Percentiles rank a stretch among this genome's conserved stretches.
These are phyloP conservation scores for Neonectria sp. DNA, from an alignment of 2,329 filamentous ascomycete genomes.

Conservation along the genomic window DNA sequence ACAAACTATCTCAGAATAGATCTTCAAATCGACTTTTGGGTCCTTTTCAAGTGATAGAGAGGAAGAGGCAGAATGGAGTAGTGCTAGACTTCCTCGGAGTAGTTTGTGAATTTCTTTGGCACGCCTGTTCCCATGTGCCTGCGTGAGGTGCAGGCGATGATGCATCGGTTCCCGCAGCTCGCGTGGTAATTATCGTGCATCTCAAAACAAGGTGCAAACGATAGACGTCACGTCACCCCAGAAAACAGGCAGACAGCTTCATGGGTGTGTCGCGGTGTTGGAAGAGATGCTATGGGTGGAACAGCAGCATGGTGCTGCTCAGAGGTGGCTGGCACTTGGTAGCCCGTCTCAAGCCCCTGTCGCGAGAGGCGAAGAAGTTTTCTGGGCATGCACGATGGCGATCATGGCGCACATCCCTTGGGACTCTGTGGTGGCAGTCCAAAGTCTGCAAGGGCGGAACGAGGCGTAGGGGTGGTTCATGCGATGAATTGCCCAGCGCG, in stretches of 20 bases:
- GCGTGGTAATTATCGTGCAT: not conserved
- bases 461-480: slow-evolving; percentile 1
- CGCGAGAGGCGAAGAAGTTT: not conserved
- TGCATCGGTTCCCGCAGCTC: not conserved
- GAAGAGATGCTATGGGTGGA: not conserved
- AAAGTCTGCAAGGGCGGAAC: slow-evolving; percentile 1
- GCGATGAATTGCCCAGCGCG: not conserved
- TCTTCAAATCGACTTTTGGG: too few relatives aligned
- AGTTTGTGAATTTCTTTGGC: not conserved
- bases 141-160: not conserved
- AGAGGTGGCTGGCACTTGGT: slow-evolving; percentile 3
- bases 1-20: not conserved
- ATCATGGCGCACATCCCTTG: slow-evolving; percentile 1
- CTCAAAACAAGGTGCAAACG: slow-evolving; percentile 6
- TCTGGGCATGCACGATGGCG: slow-evolving; percentile 10
- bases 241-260: not conserved
- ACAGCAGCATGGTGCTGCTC: not conserved
- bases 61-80: not conserved
- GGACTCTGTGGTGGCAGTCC: not conserved
- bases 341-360: slow-evolving; percentile 15
- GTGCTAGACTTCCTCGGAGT: not conserved
- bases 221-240: slow-evolving; percentile 19
- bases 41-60: too few relatives aligned
- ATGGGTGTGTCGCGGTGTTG: slow-evolving; percentile 10
- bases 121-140: not conserved